Evolutionary conservation across 2,329 filamentous ascomycete species (phyloP), one percentile per base, ranked within the genome.

Genomic region (Colletotrichum sp.): DNA sequence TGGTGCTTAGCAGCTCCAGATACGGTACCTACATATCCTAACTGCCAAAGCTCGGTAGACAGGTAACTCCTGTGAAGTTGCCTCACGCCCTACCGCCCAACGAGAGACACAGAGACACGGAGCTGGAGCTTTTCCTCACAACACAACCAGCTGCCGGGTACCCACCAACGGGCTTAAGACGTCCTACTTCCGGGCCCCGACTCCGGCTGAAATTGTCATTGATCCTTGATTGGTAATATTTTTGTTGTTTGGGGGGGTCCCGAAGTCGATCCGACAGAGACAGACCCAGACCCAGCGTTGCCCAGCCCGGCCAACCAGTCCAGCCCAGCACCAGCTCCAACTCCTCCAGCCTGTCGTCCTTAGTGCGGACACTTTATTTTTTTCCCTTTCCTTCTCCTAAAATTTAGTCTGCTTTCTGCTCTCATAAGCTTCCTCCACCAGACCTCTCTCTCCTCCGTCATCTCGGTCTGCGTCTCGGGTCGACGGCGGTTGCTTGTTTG

Each of bases 351-450:
- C 36, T 64, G 61, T 38, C 34, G 32, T 43, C 32, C 32, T 16
- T 64, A 38, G 21, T 38, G 21, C 52, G 21, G 55, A 68, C 34
- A 60, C 28, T 70, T 63, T 61, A 16, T 70, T 52, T 63, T 69
- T 68, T 52, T n/a, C 28, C 55, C 16, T 26, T 24, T 38, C 38
- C 28, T 63, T 26, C 26, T 93, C 95, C 80, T 95, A 93, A 6
- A 90, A 89, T 78, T 94, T 93, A 6, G 36, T 26, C 38, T 67
- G 93, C 92, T 26, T 67, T n/a, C 65, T 67, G 26, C 63, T 34
- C 89, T 86, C 70, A 89, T 92, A 4, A 94, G 84, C 1, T 86
- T 79, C 63, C 86, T 87, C 4, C 85, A 90, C 93, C 93, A 95
- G 0, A 95, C 91, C 74, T 91, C 90, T 94, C 93, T 21, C 21